phyloP scores from a whole-genome alignment of 2,329 filamentous ascomycete genomes.

The Fusarium succisae region DNA sequence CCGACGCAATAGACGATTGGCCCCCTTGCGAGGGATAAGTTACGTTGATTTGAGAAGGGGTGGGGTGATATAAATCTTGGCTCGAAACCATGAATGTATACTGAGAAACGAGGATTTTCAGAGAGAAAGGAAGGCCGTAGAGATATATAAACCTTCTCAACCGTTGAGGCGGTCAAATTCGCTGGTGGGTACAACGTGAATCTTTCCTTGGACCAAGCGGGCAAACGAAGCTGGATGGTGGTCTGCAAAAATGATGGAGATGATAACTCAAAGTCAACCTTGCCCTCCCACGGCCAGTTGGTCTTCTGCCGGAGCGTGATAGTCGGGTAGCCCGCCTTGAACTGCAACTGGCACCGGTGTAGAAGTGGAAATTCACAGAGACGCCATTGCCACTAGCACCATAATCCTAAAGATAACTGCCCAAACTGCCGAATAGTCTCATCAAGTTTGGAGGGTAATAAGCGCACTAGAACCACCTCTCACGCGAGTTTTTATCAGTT shows the following conservation, averaged over 20 bases:
- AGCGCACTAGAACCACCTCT: conserved; percentile 58
- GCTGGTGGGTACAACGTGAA: conserved; percentile 50
- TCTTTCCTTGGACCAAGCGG: conserved; percentile 40
- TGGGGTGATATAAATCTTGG: conserved; percentile 61
- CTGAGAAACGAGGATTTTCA: conserved; percentile 44
- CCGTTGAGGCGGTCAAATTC: background rate
- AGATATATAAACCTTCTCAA: conserved; percentile 61
- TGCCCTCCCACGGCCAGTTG: conserved; percentile 63
- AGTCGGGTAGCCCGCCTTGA: conserved; percentile 46
- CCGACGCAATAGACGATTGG: conserved; percentile 69
- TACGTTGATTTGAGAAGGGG: conserved; percentile 63
- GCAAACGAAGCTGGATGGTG: background rate
- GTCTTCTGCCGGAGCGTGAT: conserved; percentile 53
- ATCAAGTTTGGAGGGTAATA: conserved; percentile 70
- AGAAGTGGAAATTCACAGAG: conserved; percentile 64
- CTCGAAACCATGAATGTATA: conserved; percentile 56
- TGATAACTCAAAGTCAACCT: background rate
- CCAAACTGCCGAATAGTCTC: conserved; percentile 63
- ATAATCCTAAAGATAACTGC: conserved; percentile 64
- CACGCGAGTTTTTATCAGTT: background rate
- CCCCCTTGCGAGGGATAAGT: conserved; percentile 62
- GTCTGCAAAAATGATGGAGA: background rate
- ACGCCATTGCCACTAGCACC: conserved; percentile 42
- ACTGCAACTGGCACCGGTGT: conserved; percentile 56
- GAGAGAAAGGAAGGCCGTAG: conserved; percentile 54